phyloP scores from a whole-genome alignment of 2,329 filamentous ascomycete species.

The Shiraia sp. region DNA sequence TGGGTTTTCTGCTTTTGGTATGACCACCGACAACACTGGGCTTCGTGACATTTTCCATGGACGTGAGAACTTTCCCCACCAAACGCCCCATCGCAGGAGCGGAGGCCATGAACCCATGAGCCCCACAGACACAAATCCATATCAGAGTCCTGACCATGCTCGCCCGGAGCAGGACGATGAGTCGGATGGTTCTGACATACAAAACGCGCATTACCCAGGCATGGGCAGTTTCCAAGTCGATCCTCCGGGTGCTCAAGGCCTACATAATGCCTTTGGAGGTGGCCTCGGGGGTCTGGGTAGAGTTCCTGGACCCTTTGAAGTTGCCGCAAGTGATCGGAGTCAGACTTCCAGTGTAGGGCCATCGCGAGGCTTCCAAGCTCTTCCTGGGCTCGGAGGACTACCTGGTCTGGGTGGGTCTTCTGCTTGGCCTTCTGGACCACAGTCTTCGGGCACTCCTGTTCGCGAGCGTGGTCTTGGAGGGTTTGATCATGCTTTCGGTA shows the following conservation, averaged over 20 bases:
- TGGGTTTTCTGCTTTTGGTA: conserved; percentile 64
- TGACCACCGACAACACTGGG: conserved; percentile 61
- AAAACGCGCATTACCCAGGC: conserved; percentile 55
- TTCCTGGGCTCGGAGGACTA: conserved; percentile 64
- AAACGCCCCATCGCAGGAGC: conserved; percentile 54
- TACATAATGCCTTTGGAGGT: conserved; percentile 58
- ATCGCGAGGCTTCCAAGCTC: conserved; percentile 67
- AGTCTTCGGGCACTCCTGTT: conserved; percentile 73
- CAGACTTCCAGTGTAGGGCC: conserved; percentile 88
- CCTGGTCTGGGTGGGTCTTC: conserved; percentile 61
- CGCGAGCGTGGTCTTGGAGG: conserved; percentile 62
- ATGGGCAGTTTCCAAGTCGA: conserved; percentile 59
- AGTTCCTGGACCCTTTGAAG: conserved; percentile 48
- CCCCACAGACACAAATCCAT: conserved; percentile 94
- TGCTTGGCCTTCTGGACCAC: conserved; percentile 68
- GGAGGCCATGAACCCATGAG: conserved; percentile 73
- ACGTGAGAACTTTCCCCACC: conserved; percentile 61
- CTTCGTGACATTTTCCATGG: conserved; percentile 61
- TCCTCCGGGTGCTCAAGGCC: conserved; percentile 46
- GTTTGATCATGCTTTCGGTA: conserved; percentile 65
- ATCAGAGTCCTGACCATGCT: conserved; percentile 84
- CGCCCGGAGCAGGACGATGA: conserved; percentile 67
- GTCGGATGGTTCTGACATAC: conserved; percentile 58
- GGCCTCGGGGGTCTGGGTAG: conserved; percentile 58
- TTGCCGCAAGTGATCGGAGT: conserved; percentile 81